Base-by-base conservation (phyloP, 2,329 filamentous ascomycete species). In the Nigrograna mackinnonii region DNA sequence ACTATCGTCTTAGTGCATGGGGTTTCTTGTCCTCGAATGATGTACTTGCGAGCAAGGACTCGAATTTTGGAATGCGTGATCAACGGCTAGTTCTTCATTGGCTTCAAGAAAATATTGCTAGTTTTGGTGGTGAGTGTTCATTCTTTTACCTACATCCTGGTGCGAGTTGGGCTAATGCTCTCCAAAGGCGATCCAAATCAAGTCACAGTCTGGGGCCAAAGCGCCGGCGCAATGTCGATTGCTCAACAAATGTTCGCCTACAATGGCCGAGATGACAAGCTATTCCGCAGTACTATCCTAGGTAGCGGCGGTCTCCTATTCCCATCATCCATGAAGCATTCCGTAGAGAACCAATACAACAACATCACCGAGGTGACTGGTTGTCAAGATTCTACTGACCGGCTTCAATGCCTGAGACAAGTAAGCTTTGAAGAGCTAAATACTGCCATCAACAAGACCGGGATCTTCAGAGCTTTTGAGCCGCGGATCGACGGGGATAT, bases 21-120 rank as follows among this genome's bases (percentile, higher is more conserved):
- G 86, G 86, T 0, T 89, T 90, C 60, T 64, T 86, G n/a, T 73
- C 78, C 2, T 80, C 73, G 16, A 63, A 62, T 9, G 51, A 78
- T 24, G 75, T 78, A 3, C 71, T 68, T 3, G 72, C 71, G 31
- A 74, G 74, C 44, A 80, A 78, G 0, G 50, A 79, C 35, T 65
- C 84, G 45, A 72, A 71, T 43, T 37, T 67, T 6, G 70, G 67
- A 4, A 55, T 72, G 1, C 53, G 60, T 22, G 70, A 73, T 46
- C 69, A 72, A 42, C 53, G 67, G n/a, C 44, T 68, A 6, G 70
- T 68, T 2, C 41, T 73, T 17, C 65, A 66, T 20, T 72, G 68
- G 66, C 46, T 72, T 4, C 50, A 57, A 26, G 55, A 59, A 28
- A 59, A 59, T 33, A 67, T 71, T 40, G 62, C 30, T 3, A 63